phyloP scores from a whole-genome alignment of 371 early-diverging fungal genomes.

The Circinella minor region DNA sequence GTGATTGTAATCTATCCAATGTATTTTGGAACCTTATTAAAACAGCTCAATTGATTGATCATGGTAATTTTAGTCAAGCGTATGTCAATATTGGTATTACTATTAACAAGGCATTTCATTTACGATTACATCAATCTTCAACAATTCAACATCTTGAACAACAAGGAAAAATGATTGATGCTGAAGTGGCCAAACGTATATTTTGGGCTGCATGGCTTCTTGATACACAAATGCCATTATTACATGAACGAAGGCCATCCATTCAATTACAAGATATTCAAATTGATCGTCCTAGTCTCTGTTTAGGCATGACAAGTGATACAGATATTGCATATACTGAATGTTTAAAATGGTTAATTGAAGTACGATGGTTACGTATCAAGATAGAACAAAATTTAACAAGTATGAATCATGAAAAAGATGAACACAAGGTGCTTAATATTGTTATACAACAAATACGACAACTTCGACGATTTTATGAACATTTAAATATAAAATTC shows the following conservation, averaged over 20 bases:
- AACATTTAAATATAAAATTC: constrained; percentile 16
- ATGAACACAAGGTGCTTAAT: constrained; percentile 17
- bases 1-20: constrained; percentile 20
- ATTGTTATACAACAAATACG: constrained; percentile 27
- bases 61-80: constrained; percentile 23
- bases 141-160: background rate
- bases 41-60: constrained; percentile 22
- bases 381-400: constrained; percentile 16
- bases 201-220: constrained; percentile 29
- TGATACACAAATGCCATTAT: constrained; percentile 27
- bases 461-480: constrained; percentile 24
- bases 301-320: constrained; percentile 20
- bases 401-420: constrained; percentile 17
- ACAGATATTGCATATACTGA: constrained; percentile 20
- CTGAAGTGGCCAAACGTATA: constrained; percentile 22
- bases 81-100: constrained; percentile 28
- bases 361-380: constrained; percentile 26
- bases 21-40: constrained; percentile 26
- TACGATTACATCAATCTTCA: constrained; percentile 17
- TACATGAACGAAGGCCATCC: constrained; percentile 20
- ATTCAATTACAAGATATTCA: constrained; percentile 18
- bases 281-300: constrained; percentile 19
- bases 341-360: constrained; percentile 19
- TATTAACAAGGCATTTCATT: constrained; percentile 22
- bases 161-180: constrained; percentile 4